Percentiles rank a stretch among this genome's conserved stretches.
Conservation (phyloP, 768 basidiomycete species). For the Podaxis sp. region DNA sequence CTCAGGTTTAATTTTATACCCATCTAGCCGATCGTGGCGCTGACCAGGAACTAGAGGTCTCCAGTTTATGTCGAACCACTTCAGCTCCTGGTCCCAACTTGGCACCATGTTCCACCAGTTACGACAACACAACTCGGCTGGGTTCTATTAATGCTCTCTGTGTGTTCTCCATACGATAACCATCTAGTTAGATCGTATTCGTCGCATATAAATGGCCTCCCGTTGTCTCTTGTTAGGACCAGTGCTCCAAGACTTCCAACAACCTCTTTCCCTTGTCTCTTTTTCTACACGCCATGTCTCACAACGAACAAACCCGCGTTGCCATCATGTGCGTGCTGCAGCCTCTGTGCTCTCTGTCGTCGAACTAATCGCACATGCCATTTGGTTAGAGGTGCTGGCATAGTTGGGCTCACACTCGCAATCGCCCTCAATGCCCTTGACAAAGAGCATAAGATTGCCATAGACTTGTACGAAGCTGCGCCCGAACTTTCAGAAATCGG, state of each 20-base stretch:
- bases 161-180: neutral
- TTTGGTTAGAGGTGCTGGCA: constrained; percentile 36
- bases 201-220: neutral
- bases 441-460: constrained; percentile 23
- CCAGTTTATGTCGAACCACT: no score
- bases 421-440: constrained; percentile 28
- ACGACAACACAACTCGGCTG: no score
- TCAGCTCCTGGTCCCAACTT: no score
- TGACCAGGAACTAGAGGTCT: no score
- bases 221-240: neutral
- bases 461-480: constrained; percentile 45
- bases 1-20: no score
- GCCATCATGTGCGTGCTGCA: neutral
- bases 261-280: neutral
- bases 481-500: constrained; percentile 40
- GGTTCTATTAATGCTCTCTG: neutral
- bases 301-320: neutral
- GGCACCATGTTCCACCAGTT: no score
- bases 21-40: no score
- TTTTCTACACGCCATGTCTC: neutral
- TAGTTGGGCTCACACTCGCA: constrained; percentile 40
- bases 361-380: neutral
- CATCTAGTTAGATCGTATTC: neutral
- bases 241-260: neutral
- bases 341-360: neutral